phyloP scores from a whole-genome alignment of 805 yeast genomes.

The Candida ponderosae region DNA sequence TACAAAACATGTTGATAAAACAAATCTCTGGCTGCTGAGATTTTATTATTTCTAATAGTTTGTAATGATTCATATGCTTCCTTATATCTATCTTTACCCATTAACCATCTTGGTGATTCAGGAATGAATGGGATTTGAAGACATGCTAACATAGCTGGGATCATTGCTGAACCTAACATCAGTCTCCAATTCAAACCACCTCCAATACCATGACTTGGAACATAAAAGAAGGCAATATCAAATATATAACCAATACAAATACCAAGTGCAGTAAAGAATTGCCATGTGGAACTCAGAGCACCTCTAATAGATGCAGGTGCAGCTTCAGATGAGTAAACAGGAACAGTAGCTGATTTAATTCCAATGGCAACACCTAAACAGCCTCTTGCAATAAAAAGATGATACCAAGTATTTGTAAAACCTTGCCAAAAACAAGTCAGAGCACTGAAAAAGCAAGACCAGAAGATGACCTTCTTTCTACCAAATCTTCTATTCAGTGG shows the following conservation, averaged over 20 bases:
- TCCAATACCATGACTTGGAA: constrained; percentile 27
- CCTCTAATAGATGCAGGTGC: constrained; percentile 59
- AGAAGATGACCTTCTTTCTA: constrained; percentile 59
- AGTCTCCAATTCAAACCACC: constrained; percentile 58
- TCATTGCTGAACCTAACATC: constrained; percentile 60
- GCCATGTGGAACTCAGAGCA: constrained; percentile 68
- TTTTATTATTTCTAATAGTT: constrained; percentile 39
- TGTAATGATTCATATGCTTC: constrained; percentile 50
- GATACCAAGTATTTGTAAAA: constrained; percentile 52
- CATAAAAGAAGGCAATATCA: constrained; percentile 52
- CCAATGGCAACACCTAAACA: constrained; percentile 60
- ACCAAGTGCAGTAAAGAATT: constrained; percentile 68
- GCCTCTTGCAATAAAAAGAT: constrained; percentile 58
- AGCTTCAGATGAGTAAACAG: constrained; percentile 63
- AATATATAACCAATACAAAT: constrained; percentile 66
- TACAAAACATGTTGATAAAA: constrained; percentile 62
- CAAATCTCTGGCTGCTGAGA: constrained; percentile 64
- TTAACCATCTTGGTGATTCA: constrained; percentile 71
- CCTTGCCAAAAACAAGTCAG: constrained; percentile 66
- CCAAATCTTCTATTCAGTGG: constrained; percentile 48
- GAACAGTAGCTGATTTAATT: constrained; percentile 70
- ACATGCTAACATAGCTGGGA: constrained; percentile 57
- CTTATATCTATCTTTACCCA: constrained; percentile 57
- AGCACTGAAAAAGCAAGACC: constrained; percentile 54
- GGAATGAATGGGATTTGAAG: constrained; percentile 61